Evolutionary conservation across 306 rosid genomes (phyloP).

Genomic region (Ammopiptanthus mongolicus): DNA sequence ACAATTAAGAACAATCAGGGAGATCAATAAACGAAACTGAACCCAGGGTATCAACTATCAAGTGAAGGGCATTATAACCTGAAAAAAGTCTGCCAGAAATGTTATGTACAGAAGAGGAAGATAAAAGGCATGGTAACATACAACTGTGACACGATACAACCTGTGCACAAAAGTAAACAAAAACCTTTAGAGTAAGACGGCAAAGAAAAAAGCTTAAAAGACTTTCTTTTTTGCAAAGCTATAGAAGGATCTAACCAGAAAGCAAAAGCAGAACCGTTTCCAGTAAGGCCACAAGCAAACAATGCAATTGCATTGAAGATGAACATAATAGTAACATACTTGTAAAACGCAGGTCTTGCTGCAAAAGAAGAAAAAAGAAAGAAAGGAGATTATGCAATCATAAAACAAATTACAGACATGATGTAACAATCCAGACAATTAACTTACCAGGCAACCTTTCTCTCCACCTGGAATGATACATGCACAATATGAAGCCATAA

Average conservation of each 20-base stretch:
- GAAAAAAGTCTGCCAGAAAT: slow-evolving; percentile 88
- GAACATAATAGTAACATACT: slow-evolving; percentile 74
- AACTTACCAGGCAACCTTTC: slow-evolving; percentile 83
- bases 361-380: slow-evolving; percentile 13
- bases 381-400: slow-evolving; percentile 15
- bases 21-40: not conserved
- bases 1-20: not conserved
- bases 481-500: slow-evolving; percentile 67
- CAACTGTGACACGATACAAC: slow-evolving; percentile 63
- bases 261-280: slow-evolving; percentile 73
- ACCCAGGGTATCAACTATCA: not conserved
- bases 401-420: slow-evolving; percentile 5
- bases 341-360: slow-evolving; percentile 97
- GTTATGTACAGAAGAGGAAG: slow-evolving; percentile 82
- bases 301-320: slow-evolving; percentile 46
- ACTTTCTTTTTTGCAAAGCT: not conserved
- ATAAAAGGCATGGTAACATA: slow-evolving; percentile 78
- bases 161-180: slow-evolving; percentile 37
- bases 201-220: slow-evolving; percentile 1
- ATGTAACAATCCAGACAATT: not conserved
- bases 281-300: slow-evolving; percentile 70
- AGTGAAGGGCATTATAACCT: slow-evolving; percentile 35
- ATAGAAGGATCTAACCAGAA: slow-evolving; percentile 53
- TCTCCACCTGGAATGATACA: slow-evolving; percentile 92
- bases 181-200: slow-evolving; percentile 15